Evolutionary conservation across 306 rosid species (phyloP).

Genomic region (Castanospermum australe): DNA sequence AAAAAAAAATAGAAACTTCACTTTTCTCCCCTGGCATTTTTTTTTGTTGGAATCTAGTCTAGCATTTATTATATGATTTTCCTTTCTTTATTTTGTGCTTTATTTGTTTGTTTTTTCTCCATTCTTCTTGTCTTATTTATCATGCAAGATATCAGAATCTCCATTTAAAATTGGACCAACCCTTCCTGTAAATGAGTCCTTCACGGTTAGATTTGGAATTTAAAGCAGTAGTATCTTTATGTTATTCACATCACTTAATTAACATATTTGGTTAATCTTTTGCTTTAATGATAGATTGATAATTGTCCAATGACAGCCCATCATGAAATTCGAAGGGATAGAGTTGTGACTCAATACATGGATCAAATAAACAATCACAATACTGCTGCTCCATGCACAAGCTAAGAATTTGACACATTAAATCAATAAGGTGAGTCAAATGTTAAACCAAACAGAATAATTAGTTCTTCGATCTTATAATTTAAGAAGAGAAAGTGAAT

Average conservation of each 20-base stretch:
- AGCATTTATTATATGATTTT: too few species aligned
- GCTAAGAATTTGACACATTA: too few species aligned
- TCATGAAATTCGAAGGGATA: conserved; percentile 87
- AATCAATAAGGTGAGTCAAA: too few species aligned
- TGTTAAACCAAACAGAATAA: too few species aligned
- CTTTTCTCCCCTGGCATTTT: too few species aligned
- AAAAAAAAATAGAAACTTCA: too few species aligned
- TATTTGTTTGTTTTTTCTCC: not conserved
- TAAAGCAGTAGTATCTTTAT: not conserved
- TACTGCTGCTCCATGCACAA: too few species aligned
- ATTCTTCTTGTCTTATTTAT: not conserved
- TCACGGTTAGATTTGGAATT: conserved; percentile 62
- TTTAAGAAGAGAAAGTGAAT: too few species aligned
- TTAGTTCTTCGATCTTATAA: too few species aligned
- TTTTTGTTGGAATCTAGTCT: too few species aligned
- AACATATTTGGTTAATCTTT: conserved; percentile 20
- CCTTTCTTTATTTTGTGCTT: too few species aligned
- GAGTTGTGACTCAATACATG: conserved; percentile 51
- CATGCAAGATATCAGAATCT: conserved; percentile 68
- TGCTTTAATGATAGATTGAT: conserved; percentile 63
- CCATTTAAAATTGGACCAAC: conserved; percentile 90
- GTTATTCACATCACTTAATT: not conserved
- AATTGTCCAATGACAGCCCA: conserved; percentile 86
- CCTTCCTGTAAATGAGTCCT: conserved; percentile 71
- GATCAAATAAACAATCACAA: conserved; percentile 69